Base-by-base conservation (phyloP, 768 basidiomycete genomes). In the Gloeopeniophorella convolvens region DNA sequence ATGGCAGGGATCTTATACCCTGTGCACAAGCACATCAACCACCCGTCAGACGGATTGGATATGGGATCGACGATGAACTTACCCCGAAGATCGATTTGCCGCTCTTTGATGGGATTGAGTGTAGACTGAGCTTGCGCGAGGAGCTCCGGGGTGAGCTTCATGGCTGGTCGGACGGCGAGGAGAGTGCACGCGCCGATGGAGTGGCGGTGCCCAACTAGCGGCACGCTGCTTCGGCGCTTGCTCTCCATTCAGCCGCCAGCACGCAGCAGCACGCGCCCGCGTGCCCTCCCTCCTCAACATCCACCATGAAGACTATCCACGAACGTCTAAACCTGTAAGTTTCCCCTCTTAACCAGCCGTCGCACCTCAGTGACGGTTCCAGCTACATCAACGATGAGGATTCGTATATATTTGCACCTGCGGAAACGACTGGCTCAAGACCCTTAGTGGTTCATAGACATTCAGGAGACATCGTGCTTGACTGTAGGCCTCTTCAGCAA, bases 61-160 rank as follows among this genome's bases (percentile, higher is more conserved):
- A 30, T 13, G 32, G 10, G 37, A 46, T 20, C 42, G 13, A n/a
- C 23, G 45, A 20, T 21, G 16, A 16, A 59, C 76, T 50, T 62
- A 88, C 91, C 92, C 77, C 92, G 75, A 44, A 95, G 81, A 66
- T 95, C 92, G 37, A 95, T 79, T 70, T 94, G 86, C 45, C 92
- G 82, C 66, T 95, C 90, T 68, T 87, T 92, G 33, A 89, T 65
- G 31, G 90, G 81, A 62, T 90, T 92, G 54, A 91, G 73, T 52
- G 79, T 75, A 30, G 90, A 89, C 43, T 78, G 68, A 37, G 82
- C 85, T 66, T 87, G 81, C n/a, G 81, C 83, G 59, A 94, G 76
- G 59, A 94, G 80, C 78, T 94, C 91, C 56, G 91, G 89, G 42
- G 92, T 92, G 74, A 94, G 86, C 78, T 93, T 94, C 81, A 91